A percentile compares a stretch with the other conserved stretches of the same genome.
Evolutionary conservation across 1,139 yeast species (phyloP).

Genomic region (Magnusiomyces suaveolens): DNA sequence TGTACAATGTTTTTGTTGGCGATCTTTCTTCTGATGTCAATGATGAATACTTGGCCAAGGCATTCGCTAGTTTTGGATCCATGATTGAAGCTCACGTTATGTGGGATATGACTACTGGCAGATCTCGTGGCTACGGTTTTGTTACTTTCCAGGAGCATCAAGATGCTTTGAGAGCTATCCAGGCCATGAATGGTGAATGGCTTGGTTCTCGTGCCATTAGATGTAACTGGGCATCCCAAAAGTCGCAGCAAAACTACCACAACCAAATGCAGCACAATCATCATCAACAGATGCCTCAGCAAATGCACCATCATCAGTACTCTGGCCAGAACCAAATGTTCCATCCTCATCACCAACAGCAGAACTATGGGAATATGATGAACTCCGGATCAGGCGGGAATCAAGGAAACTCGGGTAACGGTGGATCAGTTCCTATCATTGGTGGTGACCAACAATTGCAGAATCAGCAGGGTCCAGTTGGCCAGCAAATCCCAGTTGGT

Average conservation of each 20-base stretch:
- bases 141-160: conserved; percentile 60
- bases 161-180: conserved; percentile 70
- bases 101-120: conserved; percentile 95
- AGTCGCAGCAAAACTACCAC: conserved; percentile 23
- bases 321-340: conserved; percentile 3
- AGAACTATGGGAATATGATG: neutral
- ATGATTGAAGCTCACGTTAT: conserved; percentile 81
- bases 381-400: neutral
- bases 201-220: conserved; percentile 69
- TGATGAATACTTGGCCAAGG: conserved; percentile 55
- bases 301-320: neutral
- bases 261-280: neutral
- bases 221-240: conserved; percentile 84
- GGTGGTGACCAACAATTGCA: conserved; percentile 14
- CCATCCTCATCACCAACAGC: conserved; percentile 5
- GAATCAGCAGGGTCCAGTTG: neutral
- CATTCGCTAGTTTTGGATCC: conserved; percentile 54
- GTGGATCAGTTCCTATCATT: neutral
- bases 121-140: conserved; percentile 88
- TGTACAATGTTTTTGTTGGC: conserved; percentile 75
- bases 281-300: conserved; percentile 4
- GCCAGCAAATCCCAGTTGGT: neutral
- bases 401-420: neutral
- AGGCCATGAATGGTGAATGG: conserved; percentile 63
- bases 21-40: conserved; percentile 76